Evolutionary conservation across 805 yeast genomes (phyloP), one percentile per base, ranked within the genome.

Genomic region (Candida methanosorbosa): DNA sequence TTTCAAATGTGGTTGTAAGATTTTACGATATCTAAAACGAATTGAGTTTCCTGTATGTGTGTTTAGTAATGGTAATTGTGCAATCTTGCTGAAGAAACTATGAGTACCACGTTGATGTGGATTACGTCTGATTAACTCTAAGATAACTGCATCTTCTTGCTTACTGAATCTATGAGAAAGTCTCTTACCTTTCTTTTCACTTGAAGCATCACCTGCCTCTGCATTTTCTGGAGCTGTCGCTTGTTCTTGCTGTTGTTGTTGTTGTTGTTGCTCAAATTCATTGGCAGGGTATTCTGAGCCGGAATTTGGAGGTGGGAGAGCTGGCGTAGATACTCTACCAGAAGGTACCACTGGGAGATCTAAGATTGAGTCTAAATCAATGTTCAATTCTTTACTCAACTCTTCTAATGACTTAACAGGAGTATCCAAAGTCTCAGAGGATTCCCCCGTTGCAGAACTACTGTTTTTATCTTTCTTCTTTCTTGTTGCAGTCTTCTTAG

Each of bases 11-110:
- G 59, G 54, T 3, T 64, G 48, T 13, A 75, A 49, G 19, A 66
- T 61, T 18, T 63, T 68, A 42, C 78, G 63, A 47, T 56, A 75
- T 48, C 81, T 65, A 43, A 70, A 81, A 43, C 94, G 66, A 31
- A 82, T 75, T 2, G 88, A 80, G 43, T 82, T 78, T 11, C 87
- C 85, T 1, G 90, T 79, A 57, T 82, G 92, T 33, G 72, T 73
- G 16, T 69, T 66, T 36, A 82, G 61, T 18, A 46, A 31, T 1
- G 53, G 51, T 32, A 69, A 57, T 20, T 65, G 59, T 1, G 86
- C 76, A 45, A 83, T 72, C 39, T 70, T 75, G 29, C 73, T 74
- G 46, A 68, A 82, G 33, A 82, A 69, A 33, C 71, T 69, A 49
- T 81, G 88, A 13, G 85, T 75, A 9, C 82, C 77, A 46, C 88